Evolutionary conservation across 371 early-diverging fungal genomes (phyloP).

Genomic region (Mortierella sp.): DNA sequence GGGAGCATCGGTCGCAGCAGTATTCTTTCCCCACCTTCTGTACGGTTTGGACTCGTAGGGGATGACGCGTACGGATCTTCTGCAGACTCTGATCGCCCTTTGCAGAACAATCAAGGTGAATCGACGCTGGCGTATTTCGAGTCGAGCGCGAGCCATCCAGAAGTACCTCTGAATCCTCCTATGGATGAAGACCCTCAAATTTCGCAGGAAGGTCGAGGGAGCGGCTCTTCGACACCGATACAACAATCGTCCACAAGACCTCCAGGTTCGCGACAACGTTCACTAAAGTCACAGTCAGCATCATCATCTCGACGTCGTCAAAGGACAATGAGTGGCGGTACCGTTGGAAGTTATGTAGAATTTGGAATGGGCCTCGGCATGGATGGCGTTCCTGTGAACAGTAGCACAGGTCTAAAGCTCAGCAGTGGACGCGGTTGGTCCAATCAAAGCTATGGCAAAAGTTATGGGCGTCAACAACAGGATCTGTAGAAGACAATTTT

Average conservation of each 20-base stretch:
- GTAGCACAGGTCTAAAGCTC: conserved; percentile 38
- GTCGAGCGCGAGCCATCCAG: too few species aligned
- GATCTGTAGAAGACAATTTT: background rate
- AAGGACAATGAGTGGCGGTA: conserved; percentile 34
- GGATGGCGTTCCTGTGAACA: conserved; percentile 40
- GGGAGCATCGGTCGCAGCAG: background rate
- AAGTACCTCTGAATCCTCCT: background rate
- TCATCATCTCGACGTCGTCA: conserved; percentile 19
- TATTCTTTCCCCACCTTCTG: too few species aligned
- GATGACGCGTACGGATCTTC: too few species aligned
- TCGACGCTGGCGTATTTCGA: background rate
- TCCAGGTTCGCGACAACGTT: conserved; percentile 19
- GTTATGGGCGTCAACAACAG: conserved; percentile 9
- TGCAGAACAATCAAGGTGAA: background rate
- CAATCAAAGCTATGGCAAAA: conserved; percentile 17
- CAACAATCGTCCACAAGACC: conserved; percentile 5
- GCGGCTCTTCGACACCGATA: conserved; percentile 19
- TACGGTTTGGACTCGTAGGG: background rate
- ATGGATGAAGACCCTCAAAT: conserved; percentile 1
- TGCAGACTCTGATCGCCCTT: background rate
- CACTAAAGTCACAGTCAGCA: conserved; percentile 11
- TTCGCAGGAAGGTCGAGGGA: conserved; percentile 1
- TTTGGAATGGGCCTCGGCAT: conserved; percentile 46
- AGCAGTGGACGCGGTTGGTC: conserved; percentile 28
- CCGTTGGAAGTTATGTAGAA: conserved; percentile 19